These are phyloP conservation scores for Chlamydomonas sp. DNA, from an alignment of 139 green algal genomes.

Conservation along the genomic window DNA sequence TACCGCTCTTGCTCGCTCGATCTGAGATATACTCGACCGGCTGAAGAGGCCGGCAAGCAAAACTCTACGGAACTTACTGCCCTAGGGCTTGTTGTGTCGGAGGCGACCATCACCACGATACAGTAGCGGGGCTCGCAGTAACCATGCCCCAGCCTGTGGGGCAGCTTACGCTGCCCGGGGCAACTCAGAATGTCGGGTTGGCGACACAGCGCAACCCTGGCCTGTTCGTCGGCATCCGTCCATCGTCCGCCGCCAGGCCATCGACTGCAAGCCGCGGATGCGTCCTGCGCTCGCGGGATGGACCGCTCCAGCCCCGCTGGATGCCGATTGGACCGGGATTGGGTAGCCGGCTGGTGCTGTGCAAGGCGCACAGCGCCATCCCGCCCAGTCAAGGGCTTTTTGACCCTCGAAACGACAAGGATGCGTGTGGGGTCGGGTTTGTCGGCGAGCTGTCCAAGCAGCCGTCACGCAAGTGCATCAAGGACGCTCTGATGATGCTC, in stretches of 20 bases:
- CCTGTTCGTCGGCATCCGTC: background rate
- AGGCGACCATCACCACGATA: too few species aligned
- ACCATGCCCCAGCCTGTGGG: constrained; percentile 28
- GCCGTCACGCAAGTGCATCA: constrained; percentile 77
- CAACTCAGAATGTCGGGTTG: background rate
- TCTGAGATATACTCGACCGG: too few species aligned
- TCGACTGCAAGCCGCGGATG: background rate
- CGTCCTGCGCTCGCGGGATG: background rate
- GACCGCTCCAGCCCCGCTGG: constrained; percentile 9
- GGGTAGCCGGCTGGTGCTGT: constrained; percentile 35
- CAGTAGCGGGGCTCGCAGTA: too few species aligned
- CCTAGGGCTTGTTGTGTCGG: too few species aligned
- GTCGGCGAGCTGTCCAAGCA: constrained; percentile 88
- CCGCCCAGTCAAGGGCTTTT: constrained; percentile 52
- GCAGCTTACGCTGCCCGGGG: constrained; percentile 21
- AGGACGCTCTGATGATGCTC: constrained; percentile 93
- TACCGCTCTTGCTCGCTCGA: too few species aligned
- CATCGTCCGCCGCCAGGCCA: background rate
- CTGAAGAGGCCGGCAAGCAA: too few species aligned
- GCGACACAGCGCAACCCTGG: too few species aligned
- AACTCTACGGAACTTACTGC: too few species aligned
- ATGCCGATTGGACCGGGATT: constrained; percentile 5
- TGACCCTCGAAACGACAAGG: constrained; percentile 76
- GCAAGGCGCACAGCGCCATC: constrained; percentile 41
- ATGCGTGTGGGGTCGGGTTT: constrained; percentile 94